These are phyloP conservation scores for Cenococcum geophilum DNA, from an alignment of 495 filamentous ascomycete genomes.

Conservation along the genomic window DNA sequence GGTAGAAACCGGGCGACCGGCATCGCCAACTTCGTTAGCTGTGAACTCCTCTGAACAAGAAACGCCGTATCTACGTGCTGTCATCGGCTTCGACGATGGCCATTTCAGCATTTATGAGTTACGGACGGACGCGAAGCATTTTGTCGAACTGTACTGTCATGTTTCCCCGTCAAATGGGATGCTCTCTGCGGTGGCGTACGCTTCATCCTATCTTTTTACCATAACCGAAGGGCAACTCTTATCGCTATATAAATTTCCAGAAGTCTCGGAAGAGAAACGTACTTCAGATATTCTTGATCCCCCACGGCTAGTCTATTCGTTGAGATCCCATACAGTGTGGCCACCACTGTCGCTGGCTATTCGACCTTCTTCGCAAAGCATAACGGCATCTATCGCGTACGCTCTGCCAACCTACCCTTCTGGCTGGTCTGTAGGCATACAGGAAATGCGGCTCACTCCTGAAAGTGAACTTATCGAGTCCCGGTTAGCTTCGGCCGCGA, in stretches of 20 bases:
- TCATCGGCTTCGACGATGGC: conserved; percentile 73
- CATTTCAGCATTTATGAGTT: conserved; percentile 65
- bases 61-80: conserved; percentile 45
- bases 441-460: conserved; percentile 66
- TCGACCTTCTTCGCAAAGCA: conserved; percentile 51
- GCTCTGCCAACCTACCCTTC: conserved; percentile 58
- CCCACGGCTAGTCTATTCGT: conserved; percentile 64
- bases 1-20: not conserved
- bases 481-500: conserved; percentile 48
- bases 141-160: conserved; percentile 51
- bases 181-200: conserved; percentile 69
- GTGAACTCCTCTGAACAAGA: conserved; percentile 45
- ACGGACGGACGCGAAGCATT: conserved; percentile 37
- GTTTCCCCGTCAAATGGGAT: conserved; percentile 51
- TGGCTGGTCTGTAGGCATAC: conserved; percentile 85
- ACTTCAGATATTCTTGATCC: conserved; percentile 30
- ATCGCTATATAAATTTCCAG: conserved; percentile 62
- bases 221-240: conserved; percentile 66
- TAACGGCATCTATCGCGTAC: conserved; percentile 81
- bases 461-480: conserved; percentile 51
- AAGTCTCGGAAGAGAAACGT: conserved; percentile 5
- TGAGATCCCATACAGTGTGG: conserved; percentile 74
- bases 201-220: conserved; percentile 69
- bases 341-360: conserved; percentile 76
- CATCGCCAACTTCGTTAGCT: conserved; percentile 60